phyloP scores from a whole-genome alignment of 169 alveolate genomes.

The Babesia divergens region DNA sequence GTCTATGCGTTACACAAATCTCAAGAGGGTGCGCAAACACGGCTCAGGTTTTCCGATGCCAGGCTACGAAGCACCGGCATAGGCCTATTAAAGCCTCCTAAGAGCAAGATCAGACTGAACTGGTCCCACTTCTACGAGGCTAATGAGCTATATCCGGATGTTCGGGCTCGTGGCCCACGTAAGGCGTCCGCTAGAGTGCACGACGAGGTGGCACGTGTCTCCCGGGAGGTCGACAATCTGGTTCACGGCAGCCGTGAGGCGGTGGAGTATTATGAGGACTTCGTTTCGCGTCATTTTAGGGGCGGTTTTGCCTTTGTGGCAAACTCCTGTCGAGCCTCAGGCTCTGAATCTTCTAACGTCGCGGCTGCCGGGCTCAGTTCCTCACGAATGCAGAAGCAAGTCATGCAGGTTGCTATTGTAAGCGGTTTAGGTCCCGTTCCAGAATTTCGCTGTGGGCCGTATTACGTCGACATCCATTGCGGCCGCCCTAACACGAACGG shows the following conservation, averaged over 20 bases:
- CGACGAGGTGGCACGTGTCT: background rate
- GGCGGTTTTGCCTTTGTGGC: slow-evolving; percentile 3
- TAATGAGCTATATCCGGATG: background rate
- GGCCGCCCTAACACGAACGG: no score
- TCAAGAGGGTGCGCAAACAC: no score
- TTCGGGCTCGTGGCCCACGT: background rate
- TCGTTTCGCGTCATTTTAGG: slow-evolving; percentile 1
- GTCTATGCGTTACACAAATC: background rate
- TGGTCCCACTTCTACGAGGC: slow-evolving; percentile 34
- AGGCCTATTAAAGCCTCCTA: background rate
- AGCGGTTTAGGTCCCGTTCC: background rate
- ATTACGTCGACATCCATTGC: slow-evolving; percentile 23
- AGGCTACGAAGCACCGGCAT: background rate
- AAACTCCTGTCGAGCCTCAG: background rate
- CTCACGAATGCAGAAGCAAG: slow-evolving; percentile 39
- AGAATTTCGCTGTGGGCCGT: slow-evolving; percentile 27
- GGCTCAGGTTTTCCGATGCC: background rate
- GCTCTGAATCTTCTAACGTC: background rate
- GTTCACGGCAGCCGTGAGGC: slow-evolving; percentile 4
- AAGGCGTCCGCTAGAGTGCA: background rate
- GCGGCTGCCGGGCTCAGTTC: background rate
- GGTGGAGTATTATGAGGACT: slow-evolving; percentile 14
- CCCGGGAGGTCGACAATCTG: slow-evolving; percentile 3
- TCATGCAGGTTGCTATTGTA: background rate
- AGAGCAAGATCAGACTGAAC: slow-evolving; percentile 14